A percentile compares a stretch with the other conserved stretches of the same genome.
These are phyloP conservation scores for Hortaea sp. DNA, from an alignment of 2,329 filamentous ascomycete species.

Conservation along the genomic window DNA sequence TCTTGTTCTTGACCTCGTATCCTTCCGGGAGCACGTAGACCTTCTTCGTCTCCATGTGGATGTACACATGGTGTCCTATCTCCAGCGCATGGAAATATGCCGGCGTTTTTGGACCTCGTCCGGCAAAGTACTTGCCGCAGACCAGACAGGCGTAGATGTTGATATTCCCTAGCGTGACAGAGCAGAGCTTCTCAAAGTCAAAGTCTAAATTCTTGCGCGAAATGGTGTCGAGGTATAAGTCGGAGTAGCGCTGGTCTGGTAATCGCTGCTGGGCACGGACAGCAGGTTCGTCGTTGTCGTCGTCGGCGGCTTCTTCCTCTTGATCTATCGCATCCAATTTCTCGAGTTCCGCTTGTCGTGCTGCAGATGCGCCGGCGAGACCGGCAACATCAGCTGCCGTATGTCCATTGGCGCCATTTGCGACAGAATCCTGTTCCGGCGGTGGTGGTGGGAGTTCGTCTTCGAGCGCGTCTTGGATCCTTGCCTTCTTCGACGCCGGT, in stretches of 20 bases:
- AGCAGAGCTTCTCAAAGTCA: constrained; percentile 98
- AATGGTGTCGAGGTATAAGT: constrained; percentile 96
- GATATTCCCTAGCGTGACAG: constrained; percentile 90
- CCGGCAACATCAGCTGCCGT: background rate
- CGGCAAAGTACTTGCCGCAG: constrained; percentile 96
- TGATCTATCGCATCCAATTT: constrained; percentile 15
- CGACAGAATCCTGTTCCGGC: constrained; percentile 11
- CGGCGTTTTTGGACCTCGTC: constrained; percentile 83
- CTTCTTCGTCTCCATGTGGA: constrained; percentile 90
- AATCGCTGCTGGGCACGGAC: constrained; percentile 60
- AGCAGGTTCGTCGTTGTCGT: constrained; percentile 24
- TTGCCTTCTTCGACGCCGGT: constrained; percentile 39
- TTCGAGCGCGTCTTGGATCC: constrained; percentile 33
- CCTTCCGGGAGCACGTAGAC: constrained; percentile 91
- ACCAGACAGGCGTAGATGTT: constrained; percentile 97
- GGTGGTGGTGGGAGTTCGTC: constrained; percentile 17
- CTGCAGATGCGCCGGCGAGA: constrained; percentile 15
- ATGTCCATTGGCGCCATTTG: constrained; percentile 13
- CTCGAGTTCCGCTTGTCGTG: constrained; percentile 29
- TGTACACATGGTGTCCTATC: constrained; percentile 90
- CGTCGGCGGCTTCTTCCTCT: constrained; percentile 28
- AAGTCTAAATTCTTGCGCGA: constrained; percentile 89
- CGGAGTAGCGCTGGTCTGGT: constrained; percentile 79
- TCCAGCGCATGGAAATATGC: constrained; percentile 97
- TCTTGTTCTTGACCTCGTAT: constrained; percentile 91